Base-by-base conservation (phyloP, 2,329 filamentous ascomycete genomes). In the Fusarium sp. region DNA sequence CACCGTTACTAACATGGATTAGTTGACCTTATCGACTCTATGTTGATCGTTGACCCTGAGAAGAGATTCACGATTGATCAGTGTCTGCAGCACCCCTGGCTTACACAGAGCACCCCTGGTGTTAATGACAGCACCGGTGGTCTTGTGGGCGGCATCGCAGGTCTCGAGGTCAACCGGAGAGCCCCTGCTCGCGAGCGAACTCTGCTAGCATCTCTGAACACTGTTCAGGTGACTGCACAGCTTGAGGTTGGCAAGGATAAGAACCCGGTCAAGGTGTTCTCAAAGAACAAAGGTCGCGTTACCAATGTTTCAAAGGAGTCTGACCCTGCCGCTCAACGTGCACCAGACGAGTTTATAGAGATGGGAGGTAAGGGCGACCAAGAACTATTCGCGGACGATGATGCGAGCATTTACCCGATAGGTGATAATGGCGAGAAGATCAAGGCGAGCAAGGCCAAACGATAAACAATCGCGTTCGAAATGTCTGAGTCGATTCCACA, bases 51-150 rank as follows among this genome's bases (percentile, higher is more conserved):
- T 33, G 90, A 97, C 67, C 90, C 93, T 4, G 88, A 93, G 27
- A 88, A 90, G 77, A 89, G 96, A 47, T 95, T 91, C 78, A 95
- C 92, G 0, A 89, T 99, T 62, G 94, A 98, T 67, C 89, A 97
- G 73, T 98, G 96, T 75, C 85, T 99, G 11, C 84, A 91, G 69
- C 96, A 99, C 75, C 94, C 95, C 0, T 99, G 96, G 96, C 87
- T 93, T 53, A 93, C 88, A 1, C 85, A 88, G 66, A 86, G 80
- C 39, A 67, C 77, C 15, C 82, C 87, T 35, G 89, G 85, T 62
- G 83, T 90, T 29, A 90, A 89, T 63, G 95, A 97, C 80, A 97
- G 94, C 79, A 97, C 94, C 17, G 94, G 96, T 74, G 94, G 95
- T 8, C 85, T 99, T 21, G 94, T 96, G 0, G 92, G 92, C n/a